Percentiles rank a stretch among this genome's conserved stretches.
Conservation (phyloP, 331 rosid species). For the Erythrophleum ivorense region DNA sequence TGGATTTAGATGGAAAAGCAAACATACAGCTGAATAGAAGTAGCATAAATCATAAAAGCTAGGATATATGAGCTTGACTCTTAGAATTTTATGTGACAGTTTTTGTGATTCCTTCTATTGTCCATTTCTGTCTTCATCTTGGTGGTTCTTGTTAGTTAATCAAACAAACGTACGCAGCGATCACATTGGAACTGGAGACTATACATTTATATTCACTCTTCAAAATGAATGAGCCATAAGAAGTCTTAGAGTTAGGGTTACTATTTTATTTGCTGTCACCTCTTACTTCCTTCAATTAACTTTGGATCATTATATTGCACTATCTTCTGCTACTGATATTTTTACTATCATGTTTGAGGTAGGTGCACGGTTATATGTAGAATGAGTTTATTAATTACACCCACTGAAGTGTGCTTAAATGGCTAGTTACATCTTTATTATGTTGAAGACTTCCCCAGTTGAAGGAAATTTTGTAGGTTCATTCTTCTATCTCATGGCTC, state of each 20-base stretch:
- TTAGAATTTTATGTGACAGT: not conserved
- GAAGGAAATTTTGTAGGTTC: conserved; percentile 4
- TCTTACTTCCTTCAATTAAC: not conserved
- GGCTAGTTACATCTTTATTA: not conserved
- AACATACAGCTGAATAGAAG: not conserved
- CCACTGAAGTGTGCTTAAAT: not conserved
- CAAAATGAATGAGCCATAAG: not conserved
- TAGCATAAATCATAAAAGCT: not conserved
- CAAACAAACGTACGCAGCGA: not conserved
- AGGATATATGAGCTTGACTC: not conserved
- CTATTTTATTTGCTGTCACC: not conserved
- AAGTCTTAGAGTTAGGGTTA: not conserved
- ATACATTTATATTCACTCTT: conserved; percentile 2
- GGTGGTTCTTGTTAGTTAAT: not conserved
- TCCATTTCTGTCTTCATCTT: not conserved
- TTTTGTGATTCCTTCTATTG: not conserved
- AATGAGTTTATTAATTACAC: not conserved
- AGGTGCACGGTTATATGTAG: not conserved
- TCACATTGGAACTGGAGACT: conserved; percentile 1
- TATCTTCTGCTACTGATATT: not conserved
- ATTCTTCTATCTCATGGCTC: not conserved
- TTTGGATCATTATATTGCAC: not conserved
- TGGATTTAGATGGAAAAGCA: not conserved
- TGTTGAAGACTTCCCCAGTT: conserved; percentile 3
- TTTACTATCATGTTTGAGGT: not conserved